Evolutionary conservation across 306 rosid species (phyloP), one percentile per base, ranked within the genome.

Genomic region (Quercus wislizeni): DNA sequence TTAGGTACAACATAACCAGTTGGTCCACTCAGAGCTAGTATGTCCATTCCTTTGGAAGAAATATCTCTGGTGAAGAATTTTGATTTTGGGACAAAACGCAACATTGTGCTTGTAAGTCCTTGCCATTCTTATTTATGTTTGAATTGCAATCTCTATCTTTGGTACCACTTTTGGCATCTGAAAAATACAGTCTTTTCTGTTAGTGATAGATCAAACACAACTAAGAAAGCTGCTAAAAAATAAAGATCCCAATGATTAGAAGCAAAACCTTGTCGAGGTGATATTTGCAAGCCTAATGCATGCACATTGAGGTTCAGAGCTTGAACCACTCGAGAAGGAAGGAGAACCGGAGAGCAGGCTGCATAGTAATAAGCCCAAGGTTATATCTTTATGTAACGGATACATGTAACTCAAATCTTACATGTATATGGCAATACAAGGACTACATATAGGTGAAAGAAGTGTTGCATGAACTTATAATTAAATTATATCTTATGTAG

Each of bases 1-100:
- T 70, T 23, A 43, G 55, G 74, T 70, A 43, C 33, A 70, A 70
- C 21, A 25, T 7, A 46, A 13, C 19, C 46, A 41, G 46, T 41
- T 41, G 46, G n/a, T 73, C 77, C 73, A 30, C 77, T 62, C 18
- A 5, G 52, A 27, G 62, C 43, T 87, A 92, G 69, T 91, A 93
- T 31, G 92, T 91, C 98, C 96, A 93, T 71, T 93, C 98, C 79
- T 91, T 88, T 41, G 98, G 98, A 80, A 93, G 96, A 82, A 83
- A 91, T 69, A 87, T 72, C 20, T 85, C 91, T 7, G 85, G 86
- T 1, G 84, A 81, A 20, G 79, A 81, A 77, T 7, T 87, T 77
- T 74, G 81, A 74, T 74, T 84, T 46, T 86, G 86, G n/a, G 92
- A 80, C 64, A 86, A 79, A 77, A 86, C 75, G 70, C 77, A 77